These are phyloP conservation scores for Cutaneotrichosporon spelunceum DNA, from an alignment of 1,284 basidiomycete species.

Conservation along the genomic window DNA sequence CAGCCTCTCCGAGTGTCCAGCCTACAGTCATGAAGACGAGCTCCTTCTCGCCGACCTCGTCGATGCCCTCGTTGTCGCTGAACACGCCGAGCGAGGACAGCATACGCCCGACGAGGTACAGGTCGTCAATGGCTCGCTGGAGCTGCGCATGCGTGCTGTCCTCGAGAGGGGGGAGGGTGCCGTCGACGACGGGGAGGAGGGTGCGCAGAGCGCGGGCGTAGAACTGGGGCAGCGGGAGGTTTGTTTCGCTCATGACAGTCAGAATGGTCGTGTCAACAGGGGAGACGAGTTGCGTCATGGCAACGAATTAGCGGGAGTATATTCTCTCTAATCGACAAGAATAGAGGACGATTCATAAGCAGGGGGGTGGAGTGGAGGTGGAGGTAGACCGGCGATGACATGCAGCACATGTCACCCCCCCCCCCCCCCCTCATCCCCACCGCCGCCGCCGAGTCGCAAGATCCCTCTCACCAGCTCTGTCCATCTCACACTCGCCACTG, in stretches of 20 bases:
- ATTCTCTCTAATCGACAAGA: not conserved
- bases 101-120: constrained; percentile 49
- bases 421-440: not conserved
- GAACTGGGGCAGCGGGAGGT: constrained; percentile 46
- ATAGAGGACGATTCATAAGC: not conserved
- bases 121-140: constrained; percentile 33
- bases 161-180: constrained; percentile 34
- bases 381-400: not conserved
- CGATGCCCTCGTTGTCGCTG: constrained; percentile 77
- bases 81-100: constrained; percentile 63
- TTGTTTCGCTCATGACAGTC: constrained; percentile 15
- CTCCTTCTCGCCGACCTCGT: constrained; percentile 78
- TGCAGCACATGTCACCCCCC: not conserved
- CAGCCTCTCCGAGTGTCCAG: constrained; percentile 69
- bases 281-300: not conserved
- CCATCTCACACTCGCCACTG: too few relatives aligned
- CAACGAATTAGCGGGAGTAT: not conserved
- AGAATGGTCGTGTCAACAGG: not conserved
- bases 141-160: constrained; percentile 33
- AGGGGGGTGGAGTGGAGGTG: not conserved
- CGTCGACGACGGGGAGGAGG: constrained; percentile 45
- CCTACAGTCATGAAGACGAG: constrained; percentile 75
- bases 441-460: too few relatives aligned
- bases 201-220: constrained; percentile 38
- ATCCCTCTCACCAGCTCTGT: too few relatives aligned